phyloP scores from a whole-genome alignment of 78 protist species.

The Planoprotostelium fungivorum region DNA sequence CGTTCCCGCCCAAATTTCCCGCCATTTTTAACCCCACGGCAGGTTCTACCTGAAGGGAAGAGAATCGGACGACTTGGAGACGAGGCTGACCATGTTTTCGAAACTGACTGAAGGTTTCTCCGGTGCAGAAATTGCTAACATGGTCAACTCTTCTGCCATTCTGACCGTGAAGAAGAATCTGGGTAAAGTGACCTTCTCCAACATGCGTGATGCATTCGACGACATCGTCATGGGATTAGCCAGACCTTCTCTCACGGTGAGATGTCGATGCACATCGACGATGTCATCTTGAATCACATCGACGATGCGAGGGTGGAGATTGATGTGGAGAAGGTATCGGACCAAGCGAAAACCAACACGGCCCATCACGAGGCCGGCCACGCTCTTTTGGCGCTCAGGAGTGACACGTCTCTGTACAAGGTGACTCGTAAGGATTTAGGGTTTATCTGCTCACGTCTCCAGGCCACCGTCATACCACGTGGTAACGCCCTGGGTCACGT shows the following conservation, averaged over 20 bases:
- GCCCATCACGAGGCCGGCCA: slow-evolving; percentile 97
- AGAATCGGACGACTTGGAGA: background rate
- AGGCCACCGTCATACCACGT: slow-evolving; percentile 92
- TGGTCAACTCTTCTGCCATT: slow-evolving; percentile 88
- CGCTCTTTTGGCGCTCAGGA: slow-evolving; percentile 85
- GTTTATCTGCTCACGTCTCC: slow-evolving; percentile 64
- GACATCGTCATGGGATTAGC: slow-evolving; percentile 84
- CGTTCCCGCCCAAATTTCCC: background rate
- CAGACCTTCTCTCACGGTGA: slow-evolving; percentile 37
- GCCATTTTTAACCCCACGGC: background rate
- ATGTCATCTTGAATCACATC: background rate
- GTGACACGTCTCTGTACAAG: slow-evolving; percentile 50
- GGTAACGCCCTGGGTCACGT: slow-evolving; percentile 81
- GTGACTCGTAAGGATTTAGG: slow-evolving; percentile 3
- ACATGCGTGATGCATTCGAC: slow-evolving; percentile 83
- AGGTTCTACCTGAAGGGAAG: background rate
- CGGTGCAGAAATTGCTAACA: slow-evolving; percentile 86
- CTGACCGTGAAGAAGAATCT: slow-evolving; percentile 56
- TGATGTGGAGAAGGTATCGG: slow-evolving; percentile 1
- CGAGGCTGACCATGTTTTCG: slow-evolving; percentile 29
- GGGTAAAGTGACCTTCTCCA: slow-evolving; percentile 32
- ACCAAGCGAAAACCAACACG: slow-evolving; percentile 28
- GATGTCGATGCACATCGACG: slow-evolving; percentile 7
- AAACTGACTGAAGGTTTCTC: slow-evolving; percentile 78
- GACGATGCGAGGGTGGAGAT: background rate